Base-by-base conservation (phyloP, 169 alveolate species). In the Plasmodium sp. region DNA sequence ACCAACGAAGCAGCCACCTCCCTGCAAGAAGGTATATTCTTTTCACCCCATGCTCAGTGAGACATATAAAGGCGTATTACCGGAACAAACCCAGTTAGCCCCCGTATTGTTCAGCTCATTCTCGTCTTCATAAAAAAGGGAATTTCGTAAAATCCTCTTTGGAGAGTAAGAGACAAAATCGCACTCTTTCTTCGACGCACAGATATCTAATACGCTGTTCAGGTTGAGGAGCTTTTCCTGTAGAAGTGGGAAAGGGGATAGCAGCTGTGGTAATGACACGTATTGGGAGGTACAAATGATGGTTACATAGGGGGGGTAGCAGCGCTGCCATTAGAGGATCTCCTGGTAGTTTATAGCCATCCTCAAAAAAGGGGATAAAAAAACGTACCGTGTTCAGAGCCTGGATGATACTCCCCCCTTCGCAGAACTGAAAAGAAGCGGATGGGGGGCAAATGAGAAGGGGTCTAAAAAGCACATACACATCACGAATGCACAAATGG, bases 71-170 rank as follows among this genome's bases (percentile, higher is more conserved):
- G 48, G 22, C 16, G 18, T 83, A 43, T 43, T 80, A 86, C 93
- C 93, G 58, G 84, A 75, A 39, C 93, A 86, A 36, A 77, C 31
- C 93, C 93, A 86, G 71, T 77, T 86, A 16, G 93, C 85, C 41
- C 93, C 93, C 34, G 93, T 86, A 51, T 67, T 74, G 18, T 77
- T 79, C 34, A 86, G 45, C 31, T 75, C 84, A 36, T 77, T 41
- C 41, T 86, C 93, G 45, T 86, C 72, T 43, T 86, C 85, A 71
- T 86, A 86, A 86, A 75, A 86, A 75, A 86, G 41, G 48, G 93
- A 86, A 54, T 86, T 86, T 77, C 86, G 22, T 43, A 86, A 56
- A 54, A 18, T 75, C 45, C 93, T 39, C 45, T 86, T 86, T 16
- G 84, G 86, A 2, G 86, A 75, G 31, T 86, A 86, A 39, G 93